These are phyloP conservation scores for Phytophthora vignae DNA, from an alignment of 352 stramenopile genomes.

Conservation along the genomic window DNA sequence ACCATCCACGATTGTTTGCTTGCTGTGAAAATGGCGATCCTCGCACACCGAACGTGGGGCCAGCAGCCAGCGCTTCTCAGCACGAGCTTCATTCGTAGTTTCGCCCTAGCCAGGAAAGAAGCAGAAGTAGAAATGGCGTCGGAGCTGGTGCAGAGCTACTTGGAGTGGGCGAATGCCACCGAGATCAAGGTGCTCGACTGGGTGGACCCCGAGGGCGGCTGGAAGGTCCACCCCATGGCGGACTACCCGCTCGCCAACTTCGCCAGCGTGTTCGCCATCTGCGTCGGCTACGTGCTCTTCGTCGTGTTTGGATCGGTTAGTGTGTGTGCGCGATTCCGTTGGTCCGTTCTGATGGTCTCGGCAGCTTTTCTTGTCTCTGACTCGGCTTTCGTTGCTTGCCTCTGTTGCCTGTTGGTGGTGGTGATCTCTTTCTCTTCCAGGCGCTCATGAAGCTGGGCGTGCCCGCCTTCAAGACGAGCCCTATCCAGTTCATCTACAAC, in stretches of 20 bases:
- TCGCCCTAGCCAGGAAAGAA: conserved; percentile 12
- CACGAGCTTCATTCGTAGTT: conserved; percentile 31
- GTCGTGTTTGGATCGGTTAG: conserved; percentile 69
- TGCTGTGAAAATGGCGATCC: conserved; percentile 1
- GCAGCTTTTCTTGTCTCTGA: conserved; percentile 2
- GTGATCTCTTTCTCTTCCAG: conserved; percentile 14
- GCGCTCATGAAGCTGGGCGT: conserved; percentile 61
- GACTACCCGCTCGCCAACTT: conserved; percentile 76
- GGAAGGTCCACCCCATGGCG: conserved; percentile 70
- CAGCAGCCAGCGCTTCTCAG: conserved; percentile 1
- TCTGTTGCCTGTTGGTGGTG: background rate
- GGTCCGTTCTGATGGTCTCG: conserved; percentile 10
- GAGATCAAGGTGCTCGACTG: conserved; percentile 61
- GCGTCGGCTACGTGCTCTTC: conserved; percentile 71
- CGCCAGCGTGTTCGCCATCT: conserved; percentile 63
- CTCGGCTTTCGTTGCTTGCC: background rate
- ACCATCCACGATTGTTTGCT: background rate
- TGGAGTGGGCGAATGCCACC: conserved; percentile 61
- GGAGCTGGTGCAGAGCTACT: conserved; percentile 54
- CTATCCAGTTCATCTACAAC: conserved; percentile 96
- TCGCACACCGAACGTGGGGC: conserved; percentile 10
- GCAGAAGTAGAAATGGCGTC: conserved; percentile 26
- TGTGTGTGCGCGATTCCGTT: conserved; percentile 2
- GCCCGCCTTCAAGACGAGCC: conserved; percentile 60
- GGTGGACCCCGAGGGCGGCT: conserved; percentile 62